Evolutionary conservation across 495 filamentous ascomycete species (phyloP), one percentile per base, ranked within the genome.

Genomic region (Lophiostoma macrostomum): DNA sequence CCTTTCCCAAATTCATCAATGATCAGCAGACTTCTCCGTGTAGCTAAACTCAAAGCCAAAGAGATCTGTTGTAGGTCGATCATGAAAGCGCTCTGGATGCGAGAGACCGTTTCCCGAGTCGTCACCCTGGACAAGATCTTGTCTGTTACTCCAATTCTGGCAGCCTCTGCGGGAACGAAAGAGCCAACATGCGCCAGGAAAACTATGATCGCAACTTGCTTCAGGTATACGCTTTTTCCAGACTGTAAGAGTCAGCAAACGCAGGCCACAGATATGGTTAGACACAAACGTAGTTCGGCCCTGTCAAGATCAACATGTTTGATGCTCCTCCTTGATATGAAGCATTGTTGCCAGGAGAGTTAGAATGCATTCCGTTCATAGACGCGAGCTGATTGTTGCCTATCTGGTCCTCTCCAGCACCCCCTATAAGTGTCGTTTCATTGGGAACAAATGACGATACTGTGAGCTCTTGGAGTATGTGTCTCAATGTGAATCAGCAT

Each of bases 1-100:
- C 93, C 94, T 71, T 96, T 98, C 4, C 93, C 93, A 57, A 98
- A 97, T 61, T 98, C 94, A 63, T 98, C 93, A 42, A 95, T 84
- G 20, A 98, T 73, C 4, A 97, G 67, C 1, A 98, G 70, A 62
- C 86, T 95, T 23, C 82, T 79, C 24, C 78, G 73, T 12, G 93
- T 96, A 7, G 84, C 81, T 31, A 95, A 80, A 37, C 81, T 88
- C 50, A 93, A 71, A 1, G 86, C 81, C 49, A 91, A 77, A 0
- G 87, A 83, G 11, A 95, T 82, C 55, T 98, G 90, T 55, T 95
- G 90, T 24, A 98, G 69, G 64, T 98, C 93, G 39, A 88, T 86
- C 76, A 94, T 85, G 69, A 97, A 98, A 1, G 90, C 89, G 68
- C 90, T 95, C 67, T 96, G 88, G 25, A 85, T 81, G 69, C 82